Percentiles rank a stretch among this genome's conserved stretches.
Conservation (phyloP, 768 basidiomycete genomes). For the Daedaleopsis nitida region DNA sequence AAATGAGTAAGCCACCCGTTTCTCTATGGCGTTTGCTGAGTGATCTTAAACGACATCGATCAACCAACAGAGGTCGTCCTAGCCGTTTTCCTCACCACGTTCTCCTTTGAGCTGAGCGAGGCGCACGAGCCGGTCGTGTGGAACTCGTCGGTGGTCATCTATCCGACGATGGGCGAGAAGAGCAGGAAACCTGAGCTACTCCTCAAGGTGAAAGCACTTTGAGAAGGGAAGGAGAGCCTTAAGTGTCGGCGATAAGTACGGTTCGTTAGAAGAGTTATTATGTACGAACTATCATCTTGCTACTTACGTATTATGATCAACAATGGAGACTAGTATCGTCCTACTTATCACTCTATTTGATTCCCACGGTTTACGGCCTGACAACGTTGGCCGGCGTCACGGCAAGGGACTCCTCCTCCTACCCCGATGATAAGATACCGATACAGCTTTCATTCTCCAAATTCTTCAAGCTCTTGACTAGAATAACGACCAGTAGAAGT, state of each 20-base stretch:
- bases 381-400: too few relatives aligned
- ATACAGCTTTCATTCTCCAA: too few relatives aligned
- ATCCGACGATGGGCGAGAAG: constrained; percentile 11
- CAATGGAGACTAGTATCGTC: too few relatives aligned
- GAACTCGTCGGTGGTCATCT: constrained; percentile 11
- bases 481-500: too few relatives aligned
- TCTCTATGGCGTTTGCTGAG: not conserved
- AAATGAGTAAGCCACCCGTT: constrained; percentile 16
- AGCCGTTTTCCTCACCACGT: constrained; percentile 1
- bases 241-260: too few relatives aligned
- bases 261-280: too few relatives aligned
- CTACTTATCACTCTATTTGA: not conserved
- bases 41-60: not conserved
- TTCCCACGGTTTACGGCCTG: not conserved
- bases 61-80: constrained; percentile 15
- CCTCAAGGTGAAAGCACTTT: constrained; percentile 3
- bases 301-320: too few relatives aligned
- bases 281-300: too few relatives aligned
- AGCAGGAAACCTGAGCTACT: constrained; percentile 12
- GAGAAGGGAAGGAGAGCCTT: too few relatives aligned
- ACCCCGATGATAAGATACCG: too few relatives aligned
- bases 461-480: too few relatives aligned
- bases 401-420: too few relatives aligned
- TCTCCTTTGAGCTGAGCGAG: constrained; percentile 13
- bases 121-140: constrained; percentile 8